Base-by-base conservation (phyloP, 768 basidiomycete genomes). In the Stropharia rugosoannulata region DNA sequence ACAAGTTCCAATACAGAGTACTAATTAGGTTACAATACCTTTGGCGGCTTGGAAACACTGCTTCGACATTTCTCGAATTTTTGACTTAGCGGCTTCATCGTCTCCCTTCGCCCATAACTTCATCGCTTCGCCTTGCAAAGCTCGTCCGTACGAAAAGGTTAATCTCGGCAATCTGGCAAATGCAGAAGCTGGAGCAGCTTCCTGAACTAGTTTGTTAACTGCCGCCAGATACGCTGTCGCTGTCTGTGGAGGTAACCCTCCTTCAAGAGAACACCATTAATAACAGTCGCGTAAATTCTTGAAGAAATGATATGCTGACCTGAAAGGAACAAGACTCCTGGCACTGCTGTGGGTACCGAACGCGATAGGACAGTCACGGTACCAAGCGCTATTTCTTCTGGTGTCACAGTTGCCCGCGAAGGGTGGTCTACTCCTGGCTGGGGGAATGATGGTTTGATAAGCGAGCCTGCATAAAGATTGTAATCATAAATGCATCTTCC, bases 361-460 rank as follows among this genome's bases (percentile, higher is more conserved):
- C 78, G 76, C 25, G 76, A 71, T 49, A 82, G 69, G 22, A 75
- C 70, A 5, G 75, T 76, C 13, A 75, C 74, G 4, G 76, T 79
- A 3, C 79, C 80, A 16, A 76, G 63, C 5, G 74, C 79, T 49
- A 82, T 76, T 5, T 77, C 70, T 25, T 75, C 71, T 13, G 75
- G 59, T 15, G 74, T 73, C 1, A 69, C 69, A 25, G 58, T 70
- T 7, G 58, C 61, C 36, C 76, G 71, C 15, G 73, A 74, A 1
- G 72, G 68, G 49, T 77, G 71, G 56, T 78, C 72, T 18, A 76
- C 60, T 7, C 80, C 77, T 13, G 80, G 76, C 59, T 81, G 79
- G 27, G 80, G 72, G 68, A 81, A 82, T 1, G 78, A 81, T 4
- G 78, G 78, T 52, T 81, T 82, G 57, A 83, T 75, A 41, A 81